phyloP scores from a whole-genome alignment of 371 early-diverging fungal species.

The Lichtheimia hyalospora region DNA sequence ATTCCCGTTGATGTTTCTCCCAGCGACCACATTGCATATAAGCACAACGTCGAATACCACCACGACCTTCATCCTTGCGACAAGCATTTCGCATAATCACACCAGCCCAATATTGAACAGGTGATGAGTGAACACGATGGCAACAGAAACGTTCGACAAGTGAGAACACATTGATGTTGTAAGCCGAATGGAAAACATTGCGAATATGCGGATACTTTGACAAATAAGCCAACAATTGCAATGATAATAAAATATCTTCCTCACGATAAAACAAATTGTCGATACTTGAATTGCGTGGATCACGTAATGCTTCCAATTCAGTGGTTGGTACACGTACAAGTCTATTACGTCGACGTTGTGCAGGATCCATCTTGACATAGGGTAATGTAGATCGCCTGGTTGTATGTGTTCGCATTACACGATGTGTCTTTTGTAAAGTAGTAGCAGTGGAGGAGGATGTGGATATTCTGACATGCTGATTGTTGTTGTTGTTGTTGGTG shows the following conservation, averaged over 20 bases:
- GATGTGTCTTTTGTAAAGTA: not conserved
- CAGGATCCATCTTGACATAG: constrained; percentile 31
- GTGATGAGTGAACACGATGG: constrained; percentile 10
- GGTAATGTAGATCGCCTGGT: constrained; percentile 40
- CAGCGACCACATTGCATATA: constrained; percentile 73
- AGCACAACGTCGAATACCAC: constrained; percentile 74
- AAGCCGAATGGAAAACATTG: constrained; percentile 61
- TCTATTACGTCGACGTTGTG: constrained; percentile 31
- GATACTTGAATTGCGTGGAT: constrained; percentile 14
- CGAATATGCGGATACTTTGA: constrained; percentile 82
- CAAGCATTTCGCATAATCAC: constrained; percentile 85
- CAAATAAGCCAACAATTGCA: constrained; percentile 85
- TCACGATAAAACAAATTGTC: constrained; percentile 70
- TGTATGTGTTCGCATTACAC: not conserved
- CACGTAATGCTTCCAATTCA: constrained; percentile 14
- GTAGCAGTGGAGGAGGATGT: constrained; percentile 2
- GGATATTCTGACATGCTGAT: constrained; percentile 2
- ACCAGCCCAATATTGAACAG: constrained; percentile 75
- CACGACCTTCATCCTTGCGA: constrained; percentile 72
- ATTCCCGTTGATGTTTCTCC: constrained; percentile 73
- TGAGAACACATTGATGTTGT: constrained; percentile 66
- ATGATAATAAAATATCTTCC: constrained; percentile 82
- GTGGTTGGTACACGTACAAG: constrained; percentile 20
- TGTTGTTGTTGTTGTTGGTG: not conserved
- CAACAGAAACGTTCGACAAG: constrained; percentile 74